Percentiles rank a stretch among this genome's conserved stretches.
These are phyloP conservation scores for Colletotrichum limetticola DNA, from an alignment of 2,329 filamentous ascomycete species.

Conservation along the genomic window DNA sequence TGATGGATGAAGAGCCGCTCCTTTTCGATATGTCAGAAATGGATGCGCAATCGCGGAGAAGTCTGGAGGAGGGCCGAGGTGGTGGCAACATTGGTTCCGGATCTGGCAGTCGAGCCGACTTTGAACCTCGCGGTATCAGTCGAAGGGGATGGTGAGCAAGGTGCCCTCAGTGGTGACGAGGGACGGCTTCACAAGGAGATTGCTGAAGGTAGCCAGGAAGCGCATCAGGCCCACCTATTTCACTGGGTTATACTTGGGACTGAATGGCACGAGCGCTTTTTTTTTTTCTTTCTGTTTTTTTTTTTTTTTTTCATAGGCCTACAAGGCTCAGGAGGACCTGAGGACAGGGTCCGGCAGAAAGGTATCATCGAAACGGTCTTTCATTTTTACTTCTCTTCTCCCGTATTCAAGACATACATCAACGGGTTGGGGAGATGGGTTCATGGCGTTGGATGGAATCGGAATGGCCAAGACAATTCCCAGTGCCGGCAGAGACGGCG, in stretches of 20 bases:
- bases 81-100: constrained; percentile 51
- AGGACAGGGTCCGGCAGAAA: neutral
- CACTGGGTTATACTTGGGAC: neutral
- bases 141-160: constrained; percentile 49
- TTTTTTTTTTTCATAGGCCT: neutral
- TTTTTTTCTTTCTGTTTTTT: neutral
- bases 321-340: neutral
- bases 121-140: constrained; percentile 50
- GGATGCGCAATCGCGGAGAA: constrained; percentile 67
- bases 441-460: constrained; percentile 18
- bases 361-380: neutral
- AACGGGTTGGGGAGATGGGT: neutral
- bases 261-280: neutral
- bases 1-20: constrained; percentile 74
- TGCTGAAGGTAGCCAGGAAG: neutral
- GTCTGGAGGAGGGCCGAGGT: constrained; percentile 64
- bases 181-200: neutral
- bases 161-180: neutral
- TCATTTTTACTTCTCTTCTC: neutral
- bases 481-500: constrained; percentile 9
- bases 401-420: constrained; percentile 16
- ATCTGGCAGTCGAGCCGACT: constrained; percentile 47
- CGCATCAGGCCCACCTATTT: neutral
- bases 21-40: constrained; percentile 81
- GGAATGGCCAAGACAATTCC: neutral